Conservation (phyloP, 1,284 basidiomycete genomes). For the Moesziomyces sp. region DNA sequence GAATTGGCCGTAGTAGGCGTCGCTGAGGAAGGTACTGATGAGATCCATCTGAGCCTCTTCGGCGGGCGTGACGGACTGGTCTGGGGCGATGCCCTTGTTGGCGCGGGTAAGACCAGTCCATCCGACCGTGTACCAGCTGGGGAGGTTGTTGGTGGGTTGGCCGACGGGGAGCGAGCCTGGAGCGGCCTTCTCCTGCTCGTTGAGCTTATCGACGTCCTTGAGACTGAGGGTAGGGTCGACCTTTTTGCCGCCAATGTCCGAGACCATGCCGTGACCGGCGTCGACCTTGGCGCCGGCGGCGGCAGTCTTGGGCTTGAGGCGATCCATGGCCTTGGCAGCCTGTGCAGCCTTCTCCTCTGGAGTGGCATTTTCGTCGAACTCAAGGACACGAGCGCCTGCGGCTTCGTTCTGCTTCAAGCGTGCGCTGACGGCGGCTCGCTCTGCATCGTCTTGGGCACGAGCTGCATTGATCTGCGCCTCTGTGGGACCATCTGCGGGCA, state of each 20-base stretch:
- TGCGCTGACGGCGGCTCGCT: slow-evolving; percentile 37
- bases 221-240: slow-evolving; percentile 56
- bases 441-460: slow-evolving; percentile 39
- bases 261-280: slow-evolving; percentile 35
- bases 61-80: slow-evolving; percentile 31
- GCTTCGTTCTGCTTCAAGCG: slow-evolving; percentile 44
- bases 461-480: slow-evolving; percentile 40
- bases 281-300: slow-evolving; percentile 21
- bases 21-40: slow-evolving; percentile 52
- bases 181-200: slow-evolving; percentile 45
- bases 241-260: slow-evolving; percentile 56
- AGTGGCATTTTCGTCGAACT: slow-evolving; percentile 60
- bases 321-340: slow-evolving; percentile 47
- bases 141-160: slow-evolving; percentile 45
- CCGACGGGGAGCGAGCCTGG: slow-evolving; percentile 57
- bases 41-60: slow-evolving; percentile 45
- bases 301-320: slow-evolving; percentile 50
- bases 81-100: slow-evolving; percentile 36
- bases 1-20: slow-evolving; percentile 58
- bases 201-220: slow-evolving; percentile 59
- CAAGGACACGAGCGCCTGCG: slow-evolving; percentile 56
- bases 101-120: slow-evolving; percentile 54
- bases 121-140: slow-evolving; percentile 55
- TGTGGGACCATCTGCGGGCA: slow-evolving; percentile 4
- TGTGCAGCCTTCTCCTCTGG: slow-evolving; percentile 61